These are phyloP conservation scores for Saccharomyces hybrid DNA, from an alignment of 1,139 yeast genomes.

Conservation along the genomic window DNA sequence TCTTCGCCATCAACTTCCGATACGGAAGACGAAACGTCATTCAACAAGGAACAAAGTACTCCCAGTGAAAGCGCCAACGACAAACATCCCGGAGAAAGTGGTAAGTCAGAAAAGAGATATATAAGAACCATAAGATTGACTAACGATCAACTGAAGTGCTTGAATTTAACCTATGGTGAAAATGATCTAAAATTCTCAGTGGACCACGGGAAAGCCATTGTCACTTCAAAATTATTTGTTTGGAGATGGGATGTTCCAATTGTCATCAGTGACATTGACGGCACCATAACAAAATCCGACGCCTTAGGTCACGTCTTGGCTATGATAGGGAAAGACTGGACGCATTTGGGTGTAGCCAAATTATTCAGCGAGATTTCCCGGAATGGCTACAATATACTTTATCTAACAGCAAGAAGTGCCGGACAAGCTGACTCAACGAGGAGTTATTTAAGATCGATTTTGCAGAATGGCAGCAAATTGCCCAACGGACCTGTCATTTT, in stretches of 20 bases:
- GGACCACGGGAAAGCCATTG: constrained; percentile 71
- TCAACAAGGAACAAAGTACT: background rate
- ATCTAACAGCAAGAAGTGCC: constrained; percentile 88
- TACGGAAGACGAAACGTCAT: background rate
- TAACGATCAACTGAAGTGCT: constrained; percentile 72
- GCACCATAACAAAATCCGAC: constrained; percentile 95
- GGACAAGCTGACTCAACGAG: constrained; percentile 95
- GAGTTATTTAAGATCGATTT: constrained; percentile 69
- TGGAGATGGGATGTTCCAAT: constrained; percentile 86
- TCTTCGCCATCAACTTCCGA: constrained; percentile 4
- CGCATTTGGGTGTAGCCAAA: constrained; percentile 92
- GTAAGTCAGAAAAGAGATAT: constrained; percentile 31
- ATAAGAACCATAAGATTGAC: constrained; percentile 88
- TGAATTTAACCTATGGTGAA: constrained; percentile 70
- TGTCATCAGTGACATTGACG: constrained; percentile 95
- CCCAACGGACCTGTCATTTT: constrained; percentile 93
- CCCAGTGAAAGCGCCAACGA: constrained; percentile 7
- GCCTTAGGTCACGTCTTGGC: constrained; percentile 95
- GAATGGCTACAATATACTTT: constrained; percentile 90
- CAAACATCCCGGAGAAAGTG: constrained; percentile 4
- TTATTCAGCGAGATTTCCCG: constrained; percentile 73
- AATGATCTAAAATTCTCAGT: constrained; percentile 75
- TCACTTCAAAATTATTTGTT: constrained; percentile 64
- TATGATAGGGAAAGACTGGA: constrained; percentile 95
- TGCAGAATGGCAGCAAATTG: constrained; percentile 62